phyloP scores from a whole-genome alignment of 306 rosid genomes.

The Pachyrhizus erosus region DNA sequence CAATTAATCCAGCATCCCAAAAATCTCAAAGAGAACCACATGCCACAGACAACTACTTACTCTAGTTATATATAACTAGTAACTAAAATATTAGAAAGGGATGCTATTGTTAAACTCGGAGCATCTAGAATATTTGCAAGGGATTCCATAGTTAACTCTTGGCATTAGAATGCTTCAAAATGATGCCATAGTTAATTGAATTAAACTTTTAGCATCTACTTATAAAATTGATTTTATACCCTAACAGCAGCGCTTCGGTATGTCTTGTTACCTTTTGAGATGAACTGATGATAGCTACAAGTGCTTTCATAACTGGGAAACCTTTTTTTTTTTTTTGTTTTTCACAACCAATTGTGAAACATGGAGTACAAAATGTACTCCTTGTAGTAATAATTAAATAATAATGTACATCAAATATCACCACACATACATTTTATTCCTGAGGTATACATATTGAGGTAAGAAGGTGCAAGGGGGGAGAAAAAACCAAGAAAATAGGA shows the following conservation, averaged over 20 bases:
- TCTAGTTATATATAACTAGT: no score
- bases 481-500: constrained; percentile 33
- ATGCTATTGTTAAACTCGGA: no score
- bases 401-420: constrained; percentile 40
- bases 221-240: background rate
- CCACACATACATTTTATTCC: constrained; percentile 8
- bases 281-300: background rate
- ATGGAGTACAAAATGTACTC: background rate
- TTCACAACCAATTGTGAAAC: constrained; percentile 6
- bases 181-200: background rate
- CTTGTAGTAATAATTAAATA: constrained; percentile 28
- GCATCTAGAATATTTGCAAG: no score
- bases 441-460: constrained; percentile 28
- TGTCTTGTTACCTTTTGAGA: background rate
- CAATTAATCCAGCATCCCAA: no score
- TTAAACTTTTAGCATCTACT: background rate
- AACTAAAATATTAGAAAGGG: no score
- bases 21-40: no score
- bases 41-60: no score
- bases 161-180: background rate
- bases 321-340: background rate
- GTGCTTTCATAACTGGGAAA: background rate
- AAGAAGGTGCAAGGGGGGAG: background rate
- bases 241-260: background rate
- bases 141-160: background rate